Percentiles rank a stretch among this genome's conserved stretches.
Conservation (phyloP, 2,329 filamentous ascomycete species). For the Fusarium mexicanum region DNA sequence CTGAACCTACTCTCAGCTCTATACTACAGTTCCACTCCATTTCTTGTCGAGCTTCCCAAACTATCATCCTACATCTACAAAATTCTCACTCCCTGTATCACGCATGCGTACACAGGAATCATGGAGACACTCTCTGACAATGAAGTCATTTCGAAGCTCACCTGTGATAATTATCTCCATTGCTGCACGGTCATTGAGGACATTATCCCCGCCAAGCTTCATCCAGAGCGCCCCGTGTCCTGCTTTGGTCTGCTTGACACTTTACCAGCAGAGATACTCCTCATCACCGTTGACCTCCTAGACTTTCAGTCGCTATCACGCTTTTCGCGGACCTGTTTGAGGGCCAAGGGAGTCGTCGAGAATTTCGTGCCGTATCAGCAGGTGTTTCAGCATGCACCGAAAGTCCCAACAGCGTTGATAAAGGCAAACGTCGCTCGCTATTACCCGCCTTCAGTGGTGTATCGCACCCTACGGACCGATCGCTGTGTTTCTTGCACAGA, state of each 20-base stretch:
- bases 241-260: rapidly evolving
- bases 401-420: neutral
- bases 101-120: rapidly evolving
- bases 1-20: too few species aligned
- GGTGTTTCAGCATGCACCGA: neutral
- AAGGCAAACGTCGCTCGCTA: neutral
- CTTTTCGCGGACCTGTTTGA: neutral
- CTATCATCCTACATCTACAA: neutral
- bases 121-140: neutral
- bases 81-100: neutral
- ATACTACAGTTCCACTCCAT: neutral
- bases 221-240: neutral
- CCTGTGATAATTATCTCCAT: neutral
- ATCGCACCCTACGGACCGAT: neutral
- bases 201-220: neutral
- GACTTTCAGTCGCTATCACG: neutral
- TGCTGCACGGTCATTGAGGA: neutral
- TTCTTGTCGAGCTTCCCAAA: neutral
- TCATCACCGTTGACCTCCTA: neutral
- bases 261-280: neutral
- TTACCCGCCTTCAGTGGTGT: neutral
- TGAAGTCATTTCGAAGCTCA: neutral
- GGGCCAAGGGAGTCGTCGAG: neutral
- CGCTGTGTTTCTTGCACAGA: neutral
- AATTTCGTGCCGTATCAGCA: neutral